These are phyloP conservation scores for Rhodotorula sp. DNA, from an alignment of 1,284 basidiomycete genomes.

Conservation along the genomic window DNA sequence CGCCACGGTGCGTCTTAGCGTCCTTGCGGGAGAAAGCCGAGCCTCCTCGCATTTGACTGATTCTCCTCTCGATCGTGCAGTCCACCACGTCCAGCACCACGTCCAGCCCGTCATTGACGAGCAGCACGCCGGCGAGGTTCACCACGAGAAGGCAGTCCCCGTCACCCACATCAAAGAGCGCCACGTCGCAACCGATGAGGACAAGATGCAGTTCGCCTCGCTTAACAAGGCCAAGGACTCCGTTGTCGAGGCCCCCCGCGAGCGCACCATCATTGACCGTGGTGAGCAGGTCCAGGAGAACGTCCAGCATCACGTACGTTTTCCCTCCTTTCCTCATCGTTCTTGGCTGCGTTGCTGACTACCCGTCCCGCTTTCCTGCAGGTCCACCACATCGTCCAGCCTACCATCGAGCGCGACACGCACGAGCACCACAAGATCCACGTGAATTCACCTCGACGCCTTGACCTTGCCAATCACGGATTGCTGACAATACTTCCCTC, in stretches of 20 bases:
- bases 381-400: conserved; percentile 49
- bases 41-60: no score
- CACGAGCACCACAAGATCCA: conserved; percentile 46
- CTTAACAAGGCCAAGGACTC: conserved; percentile 45
- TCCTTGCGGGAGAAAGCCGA: neutral
- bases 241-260: conserved; percentile 39
- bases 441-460: neutral
- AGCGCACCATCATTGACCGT: conserved; percentile 48
- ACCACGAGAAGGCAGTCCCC: conserved; percentile 45
- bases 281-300: conserved; percentile 44
- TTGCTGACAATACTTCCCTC: neutral
- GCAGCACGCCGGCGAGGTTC: conserved; percentile 46
- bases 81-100: conserved; percentile 43
- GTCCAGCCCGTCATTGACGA: conserved; percentile 48
- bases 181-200: conserved; percentile 47
- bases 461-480: neutral
- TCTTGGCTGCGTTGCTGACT: no score
- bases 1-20: conserved; percentile 38
- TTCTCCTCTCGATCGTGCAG: neutral
- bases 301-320: conserved; percentile 41
- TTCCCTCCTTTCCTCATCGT: no score
- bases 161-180: conserved; percentile 42
- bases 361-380: no score
- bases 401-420: conserved; percentile 47
- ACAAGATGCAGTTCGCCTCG: conserved; percentile 45